Percentiles rank a stretch among this genome's conserved stretches.
These are phyloP conservation scores for Dendrothele bispora DNA, from an alignment of 768 basidiomycete species.

Conservation along the genomic window DNA sequence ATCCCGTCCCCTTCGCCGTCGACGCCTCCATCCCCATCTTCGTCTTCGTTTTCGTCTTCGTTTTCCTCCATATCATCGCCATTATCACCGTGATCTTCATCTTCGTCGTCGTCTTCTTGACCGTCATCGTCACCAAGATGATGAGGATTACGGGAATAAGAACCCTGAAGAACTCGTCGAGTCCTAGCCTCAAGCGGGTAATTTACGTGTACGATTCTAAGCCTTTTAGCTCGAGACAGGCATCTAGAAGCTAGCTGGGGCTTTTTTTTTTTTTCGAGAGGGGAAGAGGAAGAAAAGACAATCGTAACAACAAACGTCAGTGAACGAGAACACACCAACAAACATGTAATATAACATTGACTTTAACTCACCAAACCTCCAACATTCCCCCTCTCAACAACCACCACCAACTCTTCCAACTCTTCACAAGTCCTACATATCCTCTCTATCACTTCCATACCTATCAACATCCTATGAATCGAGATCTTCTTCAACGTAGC, in stretches of 20 bases:
- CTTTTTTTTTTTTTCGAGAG: neutral
- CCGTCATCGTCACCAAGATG: too few relatives aligned
- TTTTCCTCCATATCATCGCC: neutral
- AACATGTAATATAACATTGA: neutral
- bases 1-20: too few relatives aligned
- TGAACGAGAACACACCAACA: neutral
- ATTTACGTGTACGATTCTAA: slow-evolving; percentile 1
- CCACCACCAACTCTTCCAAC: slow-evolving; percentile 67
- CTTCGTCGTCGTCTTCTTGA: too few relatives aligned
- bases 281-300: slow-evolving; percentile 38
- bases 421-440: slow-evolving; percentile 55
- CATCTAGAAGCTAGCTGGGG: too few relatives aligned
- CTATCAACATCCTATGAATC: slow-evolving; percentile 62
- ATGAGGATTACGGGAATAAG: too few relatives aligned
- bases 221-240: neutral
- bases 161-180: too few relatives aligned
- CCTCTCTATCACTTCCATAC: slow-evolving; percentile 44
- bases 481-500: slow-evolving; percentile 55
- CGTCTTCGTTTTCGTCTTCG: neutral
- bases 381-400: slow-evolving; percentile 44
- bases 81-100: neutral
- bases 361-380: slow-evolving; percentile 29
- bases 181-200: slow-evolving; percentile 1
- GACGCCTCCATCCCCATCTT: neutral
- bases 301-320: neutral